Percentiles rank a stretch among this genome's conserved stretches.
phyloP scores from a whole-genome alignment of 352 stramenopile genomes.

The Phytophthora sojae region DNA sequence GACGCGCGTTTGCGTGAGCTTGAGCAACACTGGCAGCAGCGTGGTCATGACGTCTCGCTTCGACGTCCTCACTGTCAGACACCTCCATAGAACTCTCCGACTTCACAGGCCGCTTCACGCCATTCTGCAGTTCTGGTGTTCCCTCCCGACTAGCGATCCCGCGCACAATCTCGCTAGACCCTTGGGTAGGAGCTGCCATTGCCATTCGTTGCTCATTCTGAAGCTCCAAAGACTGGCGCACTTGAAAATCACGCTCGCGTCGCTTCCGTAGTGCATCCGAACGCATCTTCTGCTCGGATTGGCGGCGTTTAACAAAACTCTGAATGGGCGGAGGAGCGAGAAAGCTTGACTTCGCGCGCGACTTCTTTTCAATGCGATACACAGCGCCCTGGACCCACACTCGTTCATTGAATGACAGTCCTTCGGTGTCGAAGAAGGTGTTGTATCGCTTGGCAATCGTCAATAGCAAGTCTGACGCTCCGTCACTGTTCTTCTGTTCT shows the following conservation, averaged over 20 bases:
- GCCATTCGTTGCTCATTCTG: conserved; percentile 39
- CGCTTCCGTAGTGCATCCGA: conserved; percentile 76
- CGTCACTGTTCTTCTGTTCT: conserved; percentile 54
- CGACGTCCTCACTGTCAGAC: conserved; percentile 58
- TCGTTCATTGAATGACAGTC: conserved; percentile 55
- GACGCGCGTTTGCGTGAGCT: conserved; percentile 1
- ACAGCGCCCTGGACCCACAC: conserved; percentile 72
- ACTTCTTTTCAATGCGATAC: conserved; percentile 73
- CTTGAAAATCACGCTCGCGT: conserved; percentile 76
- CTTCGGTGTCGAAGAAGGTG: conserved; percentile 75
- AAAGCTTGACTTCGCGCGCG: conserved; percentile 46
- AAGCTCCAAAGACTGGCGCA: conserved; percentile 70
- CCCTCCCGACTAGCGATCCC: conserved; percentile 14
- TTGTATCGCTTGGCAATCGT: conserved; percentile 80
- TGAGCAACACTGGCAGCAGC: not conserved
- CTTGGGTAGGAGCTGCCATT: conserved; percentile 12
- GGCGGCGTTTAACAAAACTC: conserved; percentile 80
- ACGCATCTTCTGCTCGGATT: conserved; percentile 80
- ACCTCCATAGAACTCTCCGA: conserved; percentile 81
- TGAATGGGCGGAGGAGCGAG: conserved; percentile 82
- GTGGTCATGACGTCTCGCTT: not conserved
- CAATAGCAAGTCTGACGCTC: conserved; percentile 59
- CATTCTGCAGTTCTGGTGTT: conserved; percentile 28
- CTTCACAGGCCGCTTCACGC: conserved; percentile 26
- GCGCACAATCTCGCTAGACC: conserved; percentile 22